Percentiles rank a stretch among this genome's conserved stretches.
Evolutionary conservation across 169 alveolate genomes (phyloP).

Genomic region (Plasmodium gallinaceum): DNA sequence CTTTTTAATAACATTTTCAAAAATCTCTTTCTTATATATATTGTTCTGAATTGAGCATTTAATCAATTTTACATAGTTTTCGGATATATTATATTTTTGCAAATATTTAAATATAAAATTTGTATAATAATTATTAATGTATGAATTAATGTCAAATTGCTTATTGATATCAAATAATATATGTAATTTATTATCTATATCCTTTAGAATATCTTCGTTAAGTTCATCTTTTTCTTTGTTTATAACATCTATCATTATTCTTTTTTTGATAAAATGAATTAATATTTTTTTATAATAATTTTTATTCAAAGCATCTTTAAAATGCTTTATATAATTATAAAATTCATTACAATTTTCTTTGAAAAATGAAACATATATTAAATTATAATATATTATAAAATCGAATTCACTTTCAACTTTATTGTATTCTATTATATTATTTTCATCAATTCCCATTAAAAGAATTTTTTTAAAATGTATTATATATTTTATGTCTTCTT

Average conservation of each 20-base stretch:
- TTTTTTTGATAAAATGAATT: slow-evolving; percentile 55
- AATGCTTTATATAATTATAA: slow-evolving; percentile 39
- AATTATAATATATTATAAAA: slow-evolving; percentile 45
- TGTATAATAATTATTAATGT: slow-evolving; percentile 25
- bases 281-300: slow-evolving; percentile 50
- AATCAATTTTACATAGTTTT: slow-evolving; percentile 44
- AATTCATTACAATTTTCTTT: slow-evolving; percentile 2
- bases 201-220: slow-evolving; percentile 18
- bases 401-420: slow-evolving; percentile 45
- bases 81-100: slow-evolving; percentile 18
- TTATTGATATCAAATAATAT: slow-evolving; percentile 59
- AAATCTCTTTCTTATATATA: slow-evolving; percentile 67
- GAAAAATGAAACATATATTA: slow-evolving; percentile 5
- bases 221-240: slow-evolving; percentile 21
- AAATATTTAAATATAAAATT: slow-evolving; percentile 23
- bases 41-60: slow-evolving; percentile 39
- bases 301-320: slow-evolving; percentile 37
- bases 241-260: slow-evolving; percentile 7
- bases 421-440: slow-evolving; percentile 24
- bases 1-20: slow-evolving; percentile 36
- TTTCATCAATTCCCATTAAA: slow-evolving; percentile 49
- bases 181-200: slow-evolving; percentile 30
- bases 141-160: slow-evolving; percentile 43
- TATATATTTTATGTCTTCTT: slow-evolving; percentile 52
- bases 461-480: slow-evolving; percentile 54